Base-by-base conservation (phyloP, 73 alveolate genomes). In the Paramecium sonneborni region DNA sequence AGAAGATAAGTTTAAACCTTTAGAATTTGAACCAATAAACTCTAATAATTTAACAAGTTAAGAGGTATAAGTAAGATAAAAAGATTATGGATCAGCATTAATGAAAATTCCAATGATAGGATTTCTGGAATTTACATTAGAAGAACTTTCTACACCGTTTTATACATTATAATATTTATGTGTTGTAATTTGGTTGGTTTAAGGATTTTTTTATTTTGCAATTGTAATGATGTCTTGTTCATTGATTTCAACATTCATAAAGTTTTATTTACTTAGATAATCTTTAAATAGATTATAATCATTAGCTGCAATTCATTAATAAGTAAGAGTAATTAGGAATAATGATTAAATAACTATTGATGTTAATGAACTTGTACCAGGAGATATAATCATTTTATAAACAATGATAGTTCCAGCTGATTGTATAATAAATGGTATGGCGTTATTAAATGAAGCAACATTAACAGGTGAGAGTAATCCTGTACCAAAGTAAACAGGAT, bases 391-490 rank as follows among this genome's bases (percentile, higher is more conserved):
- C 11, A 67, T 15, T 6, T 12, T 67, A 8, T 5, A 34, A 11
- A 67, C 39, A 28, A 67, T 32, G 52, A 7, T 67, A 20, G 46
- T 67, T 67, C 68, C 68, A 15, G 68, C 68, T 52, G 68, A 52
- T 52, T 52, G 68, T 52, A 52, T 52, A 52, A 52, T 97, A 46
- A 85, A 93, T 37, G 99, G 99, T 10, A 88, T 93, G 76, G 85
- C 93, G 57, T 92, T 96, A 34, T 79, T 95, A 39, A 96, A 96
- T 52, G 99, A 97, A 95, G 86, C 95, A 32, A 95, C 96, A 92
- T 94, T 97, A 85, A 96, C 99, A 39, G 99, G 99, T 0, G 99
- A 97, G 90, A 88, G 96, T 79, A 88, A 94, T 9, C 98, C 99
- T 74, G 58, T 38, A 5, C 56, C 87, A 3, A 38, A 74, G 14